Evolutionary conservation across 2,329 filamentous ascomycete genomes (phyloP).

Genomic region (Graphilbum fragrans): DNA sequence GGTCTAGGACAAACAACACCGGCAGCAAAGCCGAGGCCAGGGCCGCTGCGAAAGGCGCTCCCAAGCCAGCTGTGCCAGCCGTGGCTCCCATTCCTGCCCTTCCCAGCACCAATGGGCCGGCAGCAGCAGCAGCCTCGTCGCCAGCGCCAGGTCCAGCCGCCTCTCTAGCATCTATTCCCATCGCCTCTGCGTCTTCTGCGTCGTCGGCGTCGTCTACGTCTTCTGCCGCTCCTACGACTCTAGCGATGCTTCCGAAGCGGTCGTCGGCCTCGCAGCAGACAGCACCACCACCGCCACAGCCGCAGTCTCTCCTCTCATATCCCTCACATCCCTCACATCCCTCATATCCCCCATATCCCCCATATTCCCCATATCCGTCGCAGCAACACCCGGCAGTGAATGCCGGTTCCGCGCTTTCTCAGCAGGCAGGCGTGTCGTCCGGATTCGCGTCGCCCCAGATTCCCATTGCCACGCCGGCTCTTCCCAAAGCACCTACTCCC

Average conservation of each 20-base stretch:
- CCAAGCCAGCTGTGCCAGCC: constrained; percentile 12
- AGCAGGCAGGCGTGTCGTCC: constrained; percentile 38
- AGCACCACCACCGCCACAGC: constrained; percentile 23
- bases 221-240: constrained; percentile 14
- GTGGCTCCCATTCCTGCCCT: no score
- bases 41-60: constrained; percentile 25
- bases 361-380: neutral
- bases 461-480: constrained; percentile 62
- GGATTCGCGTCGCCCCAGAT: constrained; percentile 68
- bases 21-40: constrained; percentile 22
- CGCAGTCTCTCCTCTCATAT: no score
- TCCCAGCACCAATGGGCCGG: no score
- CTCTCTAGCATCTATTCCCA: constrained; percentile 13
- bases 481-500: constrained; percentile 74
- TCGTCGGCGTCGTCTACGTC: neutral
- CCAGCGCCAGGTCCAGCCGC: neutral
- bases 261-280: constrained; percentile 27
- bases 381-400: constrained; percentile 17
- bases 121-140: constrained; percentile 21
- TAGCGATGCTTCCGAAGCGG: no score
- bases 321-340: no score
- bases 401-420: constrained; percentile 37
- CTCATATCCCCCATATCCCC: no score
- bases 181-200: neutral
- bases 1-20: constrained; percentile 25